Percentiles rank a stretch among this genome's conserved stretches.
These are phyloP conservation scores for Rosa persica DNA, from an alignment of 306 rosid species.

Conservation along the genomic window DNA sequence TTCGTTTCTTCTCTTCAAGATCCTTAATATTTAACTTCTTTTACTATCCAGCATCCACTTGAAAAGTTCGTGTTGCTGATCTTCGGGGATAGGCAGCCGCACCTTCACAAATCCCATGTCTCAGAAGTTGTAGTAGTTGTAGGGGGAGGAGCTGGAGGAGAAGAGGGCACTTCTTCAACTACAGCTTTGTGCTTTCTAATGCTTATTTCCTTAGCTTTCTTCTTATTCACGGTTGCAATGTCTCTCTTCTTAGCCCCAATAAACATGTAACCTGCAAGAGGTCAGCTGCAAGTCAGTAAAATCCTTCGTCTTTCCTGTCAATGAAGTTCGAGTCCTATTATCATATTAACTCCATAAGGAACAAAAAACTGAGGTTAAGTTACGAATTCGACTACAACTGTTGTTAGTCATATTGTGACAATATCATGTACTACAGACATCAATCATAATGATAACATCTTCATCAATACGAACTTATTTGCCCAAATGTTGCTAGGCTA, in stretches of 20 bases:
- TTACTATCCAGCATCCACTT: slow-evolving; percentile 65
- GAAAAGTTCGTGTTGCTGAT: slow-evolving; percentile 50
- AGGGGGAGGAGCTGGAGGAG: slow-evolving; percentile 29
- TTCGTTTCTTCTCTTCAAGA: slow-evolving; percentile 49
- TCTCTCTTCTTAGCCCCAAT: slow-evolving; percentile 53
- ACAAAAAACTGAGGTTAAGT: background rate
- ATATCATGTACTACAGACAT: slow-evolving; percentile 6
- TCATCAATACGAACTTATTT: background rate
- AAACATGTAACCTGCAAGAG: slow-evolving; percentile 67
- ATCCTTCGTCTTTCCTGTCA: slow-evolving; percentile 11
- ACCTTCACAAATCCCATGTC: slow-evolving; percentile 30
- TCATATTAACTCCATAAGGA: background rate
- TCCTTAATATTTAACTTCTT: slow-evolving; percentile 46
- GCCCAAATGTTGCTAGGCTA: background rate
- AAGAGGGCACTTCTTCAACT: slow-evolving; percentile 31
- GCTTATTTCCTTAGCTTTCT: slow-evolving; percentile 34
- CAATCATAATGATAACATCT: background rate
- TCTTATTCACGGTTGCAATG: slow-evolving; percentile 17
- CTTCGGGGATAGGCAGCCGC: slow-evolving; percentile 46
- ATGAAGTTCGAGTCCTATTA: slow-evolving; percentile 15
- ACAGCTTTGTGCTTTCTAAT: slow-evolving; percentile 33
- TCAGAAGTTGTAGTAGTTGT: slow-evolving; percentile 36
- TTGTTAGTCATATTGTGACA: background rate
- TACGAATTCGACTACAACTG: background rate
- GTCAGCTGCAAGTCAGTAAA: slow-evolving; percentile 26